Percentiles rank a stretch among this genome's conserved stretches.
Conservation (phyloP, 768 basidiomycete species). For the Dioszegia hungarica region DNA sequence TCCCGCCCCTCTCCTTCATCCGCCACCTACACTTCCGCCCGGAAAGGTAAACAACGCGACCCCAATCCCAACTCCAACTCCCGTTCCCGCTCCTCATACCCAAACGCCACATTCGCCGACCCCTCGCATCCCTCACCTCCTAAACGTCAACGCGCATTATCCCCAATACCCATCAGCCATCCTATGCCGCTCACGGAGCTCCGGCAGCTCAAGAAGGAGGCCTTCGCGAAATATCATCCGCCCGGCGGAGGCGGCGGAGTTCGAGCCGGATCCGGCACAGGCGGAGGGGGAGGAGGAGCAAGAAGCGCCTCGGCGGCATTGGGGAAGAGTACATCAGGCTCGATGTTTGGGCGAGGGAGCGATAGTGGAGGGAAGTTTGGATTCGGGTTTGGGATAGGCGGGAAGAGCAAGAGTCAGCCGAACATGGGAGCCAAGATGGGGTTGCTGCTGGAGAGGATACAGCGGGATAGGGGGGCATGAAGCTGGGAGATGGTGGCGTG, state of each 20-base stretch:
- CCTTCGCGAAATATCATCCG: constrained; percentile 34
- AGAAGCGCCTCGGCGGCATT: neutral
- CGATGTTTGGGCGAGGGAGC: too few relatives aligned
- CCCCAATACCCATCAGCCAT: constrained; percentile 10
- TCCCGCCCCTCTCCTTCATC: neutral
- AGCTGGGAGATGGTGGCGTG: neutral
- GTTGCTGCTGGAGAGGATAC: constrained; percentile 78
- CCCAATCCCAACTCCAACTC: neutral
- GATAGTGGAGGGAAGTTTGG: constrained; percentile 17
- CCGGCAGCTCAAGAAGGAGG: constrained; percentile 36
- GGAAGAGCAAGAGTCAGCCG: constrained; percentile 53
- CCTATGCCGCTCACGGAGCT: constrained; percentile 17
- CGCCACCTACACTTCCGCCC: neutral
- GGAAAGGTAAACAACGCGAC: constrained; percentile 5
- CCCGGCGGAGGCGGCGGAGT: neutral
- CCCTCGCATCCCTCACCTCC: neutral
- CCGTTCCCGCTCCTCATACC: neutral
- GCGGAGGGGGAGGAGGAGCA: neutral
- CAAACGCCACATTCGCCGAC: neutral
- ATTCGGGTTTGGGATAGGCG: constrained; percentile 20
- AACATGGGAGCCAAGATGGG: constrained; percentile 84
- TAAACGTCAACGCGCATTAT: constrained; percentile 19
- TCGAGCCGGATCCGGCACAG: too few relatives aligned
- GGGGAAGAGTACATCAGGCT: neutral
- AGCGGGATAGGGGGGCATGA: constrained; percentile 45